These are phyloP conservation scores for Penicillium macrosclerotiorum DNA, from an alignment of 495 filamentous ascomycete genomes.

Conservation along the genomic window DNA sequence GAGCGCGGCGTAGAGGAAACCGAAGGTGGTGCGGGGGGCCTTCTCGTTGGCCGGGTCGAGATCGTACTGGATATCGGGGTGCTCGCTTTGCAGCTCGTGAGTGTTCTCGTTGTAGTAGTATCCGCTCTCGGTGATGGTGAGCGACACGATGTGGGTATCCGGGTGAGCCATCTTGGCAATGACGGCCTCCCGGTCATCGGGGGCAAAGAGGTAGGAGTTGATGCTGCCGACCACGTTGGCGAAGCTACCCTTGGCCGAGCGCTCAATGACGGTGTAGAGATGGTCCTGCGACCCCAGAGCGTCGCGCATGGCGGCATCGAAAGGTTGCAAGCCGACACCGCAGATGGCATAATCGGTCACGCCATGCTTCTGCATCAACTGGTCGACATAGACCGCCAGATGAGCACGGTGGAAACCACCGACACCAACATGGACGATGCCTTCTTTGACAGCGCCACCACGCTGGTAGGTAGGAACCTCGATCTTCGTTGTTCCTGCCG, in stretches of 20 bases:
- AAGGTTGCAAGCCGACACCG: conserved; percentile 47
- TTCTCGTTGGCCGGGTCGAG: conserved; percentile 40
- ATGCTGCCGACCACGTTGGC: conserved; percentile 48
- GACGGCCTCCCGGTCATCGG: conserved; percentile 45
- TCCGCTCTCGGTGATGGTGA: conserved; percentile 52
- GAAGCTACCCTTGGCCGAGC: conserved; percentile 42
- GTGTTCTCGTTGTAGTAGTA: conserved; percentile 55
- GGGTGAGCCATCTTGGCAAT: conserved; percentile 51
- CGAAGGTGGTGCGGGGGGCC: conserved; percentile 43
- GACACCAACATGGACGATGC: conserved; percentile 48
- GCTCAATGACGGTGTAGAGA: conserved; percentile 49
- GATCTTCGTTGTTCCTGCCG: conserved; percentile 25
- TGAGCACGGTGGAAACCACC: conserved; percentile 52
- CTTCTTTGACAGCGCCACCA: conserved; percentile 44
- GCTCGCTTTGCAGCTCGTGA: conserved; percentile 44
- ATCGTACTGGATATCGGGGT: conserved; percentile 48
- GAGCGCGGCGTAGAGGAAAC: conserved; percentile 48
- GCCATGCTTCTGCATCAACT: conserved; percentile 45
- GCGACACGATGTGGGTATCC: conserved; percentile 49
- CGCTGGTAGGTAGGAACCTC: conserved; percentile 38
- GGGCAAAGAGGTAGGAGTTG: conserved; percentile 49
- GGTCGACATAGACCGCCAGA: conserved; percentile 46
- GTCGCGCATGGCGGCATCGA: conserved; percentile 46
- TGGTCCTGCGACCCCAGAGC: conserved; percentile 42
- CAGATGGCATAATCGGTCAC: conserved; percentile 44